Evolutionary conservation across 179 eudicot species (phyloP).

Genomic region (Spergularia azorica): DNA sequence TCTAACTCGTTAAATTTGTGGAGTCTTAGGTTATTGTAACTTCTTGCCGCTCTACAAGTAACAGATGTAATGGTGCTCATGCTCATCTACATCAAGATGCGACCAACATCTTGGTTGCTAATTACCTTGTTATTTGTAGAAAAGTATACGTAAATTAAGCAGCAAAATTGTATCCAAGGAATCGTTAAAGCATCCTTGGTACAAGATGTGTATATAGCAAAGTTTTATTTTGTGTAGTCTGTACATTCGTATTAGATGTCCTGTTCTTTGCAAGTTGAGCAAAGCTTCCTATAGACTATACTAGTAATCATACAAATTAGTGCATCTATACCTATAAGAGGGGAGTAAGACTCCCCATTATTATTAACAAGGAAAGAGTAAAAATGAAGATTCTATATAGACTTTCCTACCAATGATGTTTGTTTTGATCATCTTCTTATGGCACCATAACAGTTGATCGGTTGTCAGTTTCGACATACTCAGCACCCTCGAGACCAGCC

Average conservation of each 20-base stretch:
- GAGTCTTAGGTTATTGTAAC: too few relatives aligned
- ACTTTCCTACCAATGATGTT: conserved; percentile 52
- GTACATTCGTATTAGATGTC: conserved; percentile 22
- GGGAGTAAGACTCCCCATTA: not conserved
- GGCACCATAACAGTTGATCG: conserved; percentile 81
- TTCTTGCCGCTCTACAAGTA: too few relatives aligned
- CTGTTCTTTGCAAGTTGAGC: conserved; percentile 16
- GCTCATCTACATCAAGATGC: too few relatives aligned
- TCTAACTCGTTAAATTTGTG: too few relatives aligned
- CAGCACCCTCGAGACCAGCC: conserved; percentile 67
- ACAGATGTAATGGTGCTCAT: too few relatives aligned
- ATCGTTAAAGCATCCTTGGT: conserved; percentile 26
- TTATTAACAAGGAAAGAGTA: conserved; percentile 60
- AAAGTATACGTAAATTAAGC: not conserved
- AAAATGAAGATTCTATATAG: conserved; percentile 60
- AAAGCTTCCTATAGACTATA: not conserved
- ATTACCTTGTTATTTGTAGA: too few relatives aligned
- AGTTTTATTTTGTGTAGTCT: conserved; percentile 13
- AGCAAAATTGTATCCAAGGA: conserved; percentile 21
- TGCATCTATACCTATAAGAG: not conserved
- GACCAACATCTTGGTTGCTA: too few relatives aligned
- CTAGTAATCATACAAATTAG: too few relatives aligned
- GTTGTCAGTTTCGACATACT: conserved; percentile 52
- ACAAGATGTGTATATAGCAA: conserved; percentile 11
- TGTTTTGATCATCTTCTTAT: conserved; percentile 58